Evolutionary conservation across 495 filamentous ascomycete genomes (phyloP).

Genomic region (Xeromyces bisporus): DNA sequence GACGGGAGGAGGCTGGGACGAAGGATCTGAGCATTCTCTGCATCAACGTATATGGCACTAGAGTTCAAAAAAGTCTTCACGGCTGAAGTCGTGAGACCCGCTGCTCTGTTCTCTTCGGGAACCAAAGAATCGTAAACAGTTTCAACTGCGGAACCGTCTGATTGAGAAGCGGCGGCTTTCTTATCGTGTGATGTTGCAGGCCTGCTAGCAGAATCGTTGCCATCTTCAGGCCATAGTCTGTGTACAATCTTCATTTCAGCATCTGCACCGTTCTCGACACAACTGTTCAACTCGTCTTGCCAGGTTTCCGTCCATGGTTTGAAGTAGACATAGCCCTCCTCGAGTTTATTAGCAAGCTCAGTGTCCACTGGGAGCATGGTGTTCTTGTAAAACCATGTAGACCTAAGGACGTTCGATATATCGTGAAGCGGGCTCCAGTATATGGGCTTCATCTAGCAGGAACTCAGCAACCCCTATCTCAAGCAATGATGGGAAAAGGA

Average conservation of each 20-base stretch:
- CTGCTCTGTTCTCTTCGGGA: slow-evolving; percentile 24
- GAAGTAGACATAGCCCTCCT: slow-evolving; percentile 71
- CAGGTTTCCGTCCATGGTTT: slow-evolving; percentile 86
- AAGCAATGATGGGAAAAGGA: background rate
- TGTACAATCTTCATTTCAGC: slow-evolving; percentile 85
- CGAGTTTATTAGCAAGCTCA: slow-evolving; percentile 79
- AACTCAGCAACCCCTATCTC: slow-evolving; percentile 2
- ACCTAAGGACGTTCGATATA: slow-evolving; percentile 61
- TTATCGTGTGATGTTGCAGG: slow-evolving; percentile 11
- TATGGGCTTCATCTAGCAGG: slow-evolving; percentile 74
- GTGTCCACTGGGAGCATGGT: slow-evolving; percentile 82
- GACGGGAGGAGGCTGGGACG: slow-evolving; percentile 68
- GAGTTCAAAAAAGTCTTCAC: slow-evolving; percentile 43
- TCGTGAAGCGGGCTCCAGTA: slow-evolving; percentile 97
- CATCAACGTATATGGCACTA: slow-evolving; percentile 71
- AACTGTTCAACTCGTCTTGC: slow-evolving; percentile 81
- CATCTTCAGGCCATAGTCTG: slow-evolving; percentile 53
- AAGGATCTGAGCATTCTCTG: slow-evolving; percentile 56
- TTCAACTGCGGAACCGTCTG: slow-evolving; percentile 2
- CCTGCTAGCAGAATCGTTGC: slow-evolving; percentile 17
- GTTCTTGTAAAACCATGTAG: slow-evolving; percentile 95
- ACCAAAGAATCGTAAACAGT: slow-evolving; percentile 2
- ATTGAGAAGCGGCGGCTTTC: slow-evolving; percentile 5
- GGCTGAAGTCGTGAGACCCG: slow-evolving; percentile 18
- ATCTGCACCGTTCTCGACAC: slow-evolving; percentile 72